A percentile compares a stretch with the other conserved stretches of the same genome.
These are phyloP conservation scores for Petunia hybrid DNA, from an alignment of 305 asterid species.

Conservation along the genomic window DNA sequence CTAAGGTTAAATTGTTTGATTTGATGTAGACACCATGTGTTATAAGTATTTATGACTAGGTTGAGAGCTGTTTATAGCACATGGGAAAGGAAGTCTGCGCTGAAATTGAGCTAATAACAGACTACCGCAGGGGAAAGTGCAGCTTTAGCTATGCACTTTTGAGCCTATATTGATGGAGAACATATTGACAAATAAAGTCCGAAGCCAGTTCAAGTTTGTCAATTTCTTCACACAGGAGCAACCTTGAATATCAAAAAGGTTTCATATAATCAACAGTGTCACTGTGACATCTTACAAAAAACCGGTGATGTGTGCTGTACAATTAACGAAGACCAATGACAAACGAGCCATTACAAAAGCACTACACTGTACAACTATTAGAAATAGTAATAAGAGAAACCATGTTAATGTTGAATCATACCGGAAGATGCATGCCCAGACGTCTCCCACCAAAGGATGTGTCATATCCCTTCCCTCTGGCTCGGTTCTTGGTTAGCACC, in stretches of 20 bases:
- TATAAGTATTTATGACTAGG: too few relatives aligned
- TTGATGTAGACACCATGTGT: too few relatives aligned
- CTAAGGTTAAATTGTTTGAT: too few relatives aligned
- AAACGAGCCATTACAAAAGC: conserved; percentile 15
- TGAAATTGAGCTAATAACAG: not conserved
- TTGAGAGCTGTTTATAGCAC: too few relatives aligned
- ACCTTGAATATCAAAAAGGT: not conserved
- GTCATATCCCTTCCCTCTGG: not conserved
- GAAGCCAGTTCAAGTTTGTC: not conserved
- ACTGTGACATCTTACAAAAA: conserved; percentile 18
- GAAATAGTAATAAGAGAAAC: not conserved
- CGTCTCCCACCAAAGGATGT: not conserved
- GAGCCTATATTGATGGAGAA: not conserved
- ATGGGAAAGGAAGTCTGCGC: too few relatives aligned
- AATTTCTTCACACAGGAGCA: conserved; percentile 4
- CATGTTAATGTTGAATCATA: not conserved
- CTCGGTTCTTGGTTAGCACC: conserved; percentile 9
- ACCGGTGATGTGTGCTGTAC: conserved; percentile 15
- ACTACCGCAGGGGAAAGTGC: not conserved
- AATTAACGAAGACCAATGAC: conserved; percentile 14
- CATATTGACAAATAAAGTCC: not conserved
- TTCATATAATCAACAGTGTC: not conserved
- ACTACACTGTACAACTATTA: conserved; percentile 26
- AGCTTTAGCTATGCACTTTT: not conserved
- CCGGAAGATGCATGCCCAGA: not conserved